These are phyloP conservation scores for Phytopythium mirpurense DNA, from an alignment of 352 stramenopile species.

Conservation along the genomic window DNA sequence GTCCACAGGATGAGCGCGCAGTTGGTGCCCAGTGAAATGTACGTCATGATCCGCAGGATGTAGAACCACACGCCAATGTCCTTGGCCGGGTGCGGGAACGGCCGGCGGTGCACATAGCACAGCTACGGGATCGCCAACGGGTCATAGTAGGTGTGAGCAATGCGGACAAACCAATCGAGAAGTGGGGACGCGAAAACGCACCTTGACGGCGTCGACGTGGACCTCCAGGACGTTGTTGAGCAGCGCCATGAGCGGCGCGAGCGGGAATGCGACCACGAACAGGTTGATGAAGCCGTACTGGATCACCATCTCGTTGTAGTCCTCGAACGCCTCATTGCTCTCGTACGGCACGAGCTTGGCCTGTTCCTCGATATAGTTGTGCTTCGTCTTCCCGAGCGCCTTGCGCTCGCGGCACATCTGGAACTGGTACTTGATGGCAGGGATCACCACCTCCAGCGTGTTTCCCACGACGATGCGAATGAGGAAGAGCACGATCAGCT, in stretches of 20 bases:
- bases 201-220: constrained; percentile 81
- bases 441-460: constrained; percentile 82
- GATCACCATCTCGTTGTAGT: constrained; percentile 91
- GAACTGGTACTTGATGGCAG: constrained; percentile 77
- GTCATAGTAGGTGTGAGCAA: no score
- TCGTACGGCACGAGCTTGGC: constrained; percentile 81
- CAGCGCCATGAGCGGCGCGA: constrained; percentile 89
- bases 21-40: constrained; percentile 76
- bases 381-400: constrained; percentile 23
- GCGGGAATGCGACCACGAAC: constrained; percentile 91
- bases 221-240: constrained; percentile 91
- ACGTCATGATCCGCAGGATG: constrained; percentile 78
- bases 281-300: constrained; percentile 95
- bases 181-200: not conserved
- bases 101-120: constrained; percentile 68
- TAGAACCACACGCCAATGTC: constrained; percentile 92
- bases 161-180: not conserved
- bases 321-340: constrained; percentile 76
- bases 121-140: constrained; percentile 19
- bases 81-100: constrained; percentile 74
- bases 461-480: constrained; percentile 92
- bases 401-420: constrained; percentile 52
- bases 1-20: constrained; percentile 76
- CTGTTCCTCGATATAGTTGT: constrained; percentile 86
- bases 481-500: constrained; percentile 90